A percentile compares a stretch with the other conserved stretches of the same genome.
phyloP scores from a whole-genome alignment of 78 protist species.

The Dictyostelium citrinum region DNA sequence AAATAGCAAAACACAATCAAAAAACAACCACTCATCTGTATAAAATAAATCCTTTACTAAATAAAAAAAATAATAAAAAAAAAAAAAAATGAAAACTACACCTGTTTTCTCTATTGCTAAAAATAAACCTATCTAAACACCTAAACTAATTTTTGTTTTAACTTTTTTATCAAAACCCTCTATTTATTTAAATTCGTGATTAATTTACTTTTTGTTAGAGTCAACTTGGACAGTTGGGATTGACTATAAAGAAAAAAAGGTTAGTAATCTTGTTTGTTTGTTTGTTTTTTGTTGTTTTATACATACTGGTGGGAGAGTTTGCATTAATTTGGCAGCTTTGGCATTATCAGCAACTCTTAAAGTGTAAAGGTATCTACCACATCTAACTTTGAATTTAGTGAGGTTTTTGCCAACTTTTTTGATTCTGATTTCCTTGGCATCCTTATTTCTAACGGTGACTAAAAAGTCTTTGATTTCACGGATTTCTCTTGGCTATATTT shows the following conservation, averaged over 20 bases:
- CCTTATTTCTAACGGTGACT: conserved; percentile 92
- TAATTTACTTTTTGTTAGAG: conserved; percentile 7
- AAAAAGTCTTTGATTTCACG: conserved; percentile 97
- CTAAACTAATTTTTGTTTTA: background rate
- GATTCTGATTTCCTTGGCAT: conserved; percentile 94
- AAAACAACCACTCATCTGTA: no score
- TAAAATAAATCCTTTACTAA: background rate
- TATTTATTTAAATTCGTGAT: conserved; percentile 15
- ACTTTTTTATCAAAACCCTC: background rate
- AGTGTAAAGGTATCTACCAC: conserved; percentile 96
- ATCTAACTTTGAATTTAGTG: conserved; percentile 98
- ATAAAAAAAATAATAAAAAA: no score
- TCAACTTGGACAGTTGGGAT: conserved; percentile 19
- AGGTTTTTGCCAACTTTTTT: conserved; percentile 86
- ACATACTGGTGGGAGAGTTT: conserved; percentile 94
- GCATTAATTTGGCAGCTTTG: conserved; percentile 95
- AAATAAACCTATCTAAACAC: background rate
- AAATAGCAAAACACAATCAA: background rate
- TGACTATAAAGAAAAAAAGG: background rate
- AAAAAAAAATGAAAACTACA: background rate
- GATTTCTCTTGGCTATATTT: conserved; percentile 95
- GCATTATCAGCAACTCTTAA: conserved; percentile 87
- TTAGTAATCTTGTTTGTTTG: background rate
- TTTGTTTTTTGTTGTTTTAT: background rate
- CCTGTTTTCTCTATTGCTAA: no score